Conservation (phyloP, 2,329 filamentous ascomycete species). For the Talaromyces sp. region DNA sequence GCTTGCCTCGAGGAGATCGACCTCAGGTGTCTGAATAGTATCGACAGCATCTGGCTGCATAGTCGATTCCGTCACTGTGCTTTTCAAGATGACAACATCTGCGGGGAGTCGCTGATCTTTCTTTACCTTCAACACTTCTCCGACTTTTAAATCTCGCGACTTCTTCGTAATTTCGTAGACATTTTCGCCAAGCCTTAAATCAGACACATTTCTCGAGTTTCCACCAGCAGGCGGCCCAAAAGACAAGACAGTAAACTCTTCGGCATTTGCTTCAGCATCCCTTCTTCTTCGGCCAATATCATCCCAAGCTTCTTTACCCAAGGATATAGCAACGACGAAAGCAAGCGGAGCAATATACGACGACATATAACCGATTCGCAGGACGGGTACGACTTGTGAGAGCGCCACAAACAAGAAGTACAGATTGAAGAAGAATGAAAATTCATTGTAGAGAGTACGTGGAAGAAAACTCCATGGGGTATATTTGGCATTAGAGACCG, state of each 20-base stretch:
- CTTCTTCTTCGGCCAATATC: conserved; percentile 81
- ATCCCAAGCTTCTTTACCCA: conserved; percentile 93
- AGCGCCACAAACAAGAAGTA: conserved; percentile 95
- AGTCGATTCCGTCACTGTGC: conserved; percentile 58
- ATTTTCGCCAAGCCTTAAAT: conserved; percentile 23
- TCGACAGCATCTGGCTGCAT: conserved; percentile 22
- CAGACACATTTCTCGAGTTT: conserved; percentile 11
- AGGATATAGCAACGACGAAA: conserved; percentile 86
- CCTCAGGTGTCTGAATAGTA: conserved; percentile 23
- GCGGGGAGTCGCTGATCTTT: conserved; percentile 93
- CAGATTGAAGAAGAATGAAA: conserved; percentile 99
- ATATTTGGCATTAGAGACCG: conserved; percentile 96
- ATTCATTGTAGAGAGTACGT: conserved; percentile 94
- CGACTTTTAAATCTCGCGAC: conserved; percentile 85
- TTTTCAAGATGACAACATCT: conserved; percentile 90
- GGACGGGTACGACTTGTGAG: conserved; percentile 83
- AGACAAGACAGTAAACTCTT: conserved; percentile 73
- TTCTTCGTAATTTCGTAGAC: conserved; percentile 71
- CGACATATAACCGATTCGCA: conserved; percentile 89
- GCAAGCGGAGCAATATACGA: conserved; percentile 91
- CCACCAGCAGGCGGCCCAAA: conserved; percentile 52
- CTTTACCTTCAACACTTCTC: conserved; percentile 86
- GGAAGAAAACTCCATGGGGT: conserved; percentile 92
- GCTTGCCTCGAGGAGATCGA: conserved; percentile 26
- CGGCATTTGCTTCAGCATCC: conserved; percentile 91